Conservation (phyloP, 306 rosid genomes). For the Inga laurina region DNA sequence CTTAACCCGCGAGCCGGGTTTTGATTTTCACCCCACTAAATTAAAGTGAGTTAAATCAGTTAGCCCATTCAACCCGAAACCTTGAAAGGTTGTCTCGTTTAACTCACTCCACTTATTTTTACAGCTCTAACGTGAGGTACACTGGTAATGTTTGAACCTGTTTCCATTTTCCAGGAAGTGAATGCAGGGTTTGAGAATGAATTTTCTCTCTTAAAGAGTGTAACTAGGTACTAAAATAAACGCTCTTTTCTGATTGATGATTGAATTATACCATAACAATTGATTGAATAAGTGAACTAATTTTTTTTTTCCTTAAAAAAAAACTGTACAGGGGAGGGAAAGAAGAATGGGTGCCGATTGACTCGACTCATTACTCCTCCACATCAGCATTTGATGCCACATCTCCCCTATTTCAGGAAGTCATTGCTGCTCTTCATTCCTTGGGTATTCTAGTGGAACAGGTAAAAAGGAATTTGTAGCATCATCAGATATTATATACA, state of each 20-base stretch:
- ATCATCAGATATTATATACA: no score
- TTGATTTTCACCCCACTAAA: not conserved
- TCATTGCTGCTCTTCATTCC: constrained; percentile 56
- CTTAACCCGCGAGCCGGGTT: not conserved
- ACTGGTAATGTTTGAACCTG: constrained; percentile 22
- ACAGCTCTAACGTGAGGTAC: no score
- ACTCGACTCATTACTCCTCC: constrained; percentile 69
- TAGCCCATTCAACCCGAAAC: not conserved
- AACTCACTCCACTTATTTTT: not conserved
- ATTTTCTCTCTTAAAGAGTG: constrained; percentile 71
- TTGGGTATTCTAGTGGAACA: constrained; percentile 79
- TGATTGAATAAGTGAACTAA: constrained; percentile 12
- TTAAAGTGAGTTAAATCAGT: not conserved
- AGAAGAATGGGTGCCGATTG: constrained; percentile 87
- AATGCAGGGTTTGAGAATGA: constrained; percentile 96
- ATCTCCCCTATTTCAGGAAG: constrained; percentile 65
- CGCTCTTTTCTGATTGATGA: constrained; percentile 15
- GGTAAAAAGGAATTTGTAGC: constrained; percentile 47
- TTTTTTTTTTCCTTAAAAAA: not conserved
- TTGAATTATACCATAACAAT: constrained; percentile 12
- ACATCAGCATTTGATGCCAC: constrained; percentile 71
- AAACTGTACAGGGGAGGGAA: constrained; percentile 63
- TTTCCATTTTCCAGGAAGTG: constrained; percentile 55
- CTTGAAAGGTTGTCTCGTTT: not conserved
- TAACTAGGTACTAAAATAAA: constrained; percentile 57